These are phyloP conservation scores for Xanthoparmelia taractica DNA, from an alignment of 495 filamentous ascomycete species.

Conservation along the genomic window DNA sequence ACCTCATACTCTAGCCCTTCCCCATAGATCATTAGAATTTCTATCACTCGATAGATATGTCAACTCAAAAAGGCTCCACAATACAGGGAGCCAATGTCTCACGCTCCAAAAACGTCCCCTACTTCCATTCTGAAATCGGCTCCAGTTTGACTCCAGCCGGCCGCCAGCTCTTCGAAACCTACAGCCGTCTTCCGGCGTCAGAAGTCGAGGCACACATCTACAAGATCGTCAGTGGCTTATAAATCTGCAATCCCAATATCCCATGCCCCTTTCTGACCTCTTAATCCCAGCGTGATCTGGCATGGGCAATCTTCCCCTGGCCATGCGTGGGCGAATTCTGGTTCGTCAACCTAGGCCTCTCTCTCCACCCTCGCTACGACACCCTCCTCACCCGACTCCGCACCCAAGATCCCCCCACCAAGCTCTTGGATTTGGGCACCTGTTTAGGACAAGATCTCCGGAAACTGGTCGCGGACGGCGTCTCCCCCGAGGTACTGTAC, in stretches of 20 bases:
- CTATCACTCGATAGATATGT: too few species aligned
- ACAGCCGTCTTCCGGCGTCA: slow-evolving; percentile 18
- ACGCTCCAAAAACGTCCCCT: slow-evolving; percentile 10
- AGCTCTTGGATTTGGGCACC: slow-evolving; percentile 19
- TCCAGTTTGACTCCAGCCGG: slow-evolving; percentile 9
- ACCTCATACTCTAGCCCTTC: too few species aligned
- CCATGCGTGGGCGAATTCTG: slow-evolving; percentile 37
- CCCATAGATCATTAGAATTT: too few species aligned
- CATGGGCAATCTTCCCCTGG: slow-evolving; percentile 18
- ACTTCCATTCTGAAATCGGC: slow-evolving; percentile 5
- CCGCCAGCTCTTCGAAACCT: slow-evolving; percentile 18
- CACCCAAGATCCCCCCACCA: not conserved
- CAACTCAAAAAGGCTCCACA: too few species aligned
- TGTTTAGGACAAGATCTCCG: slow-evolving; percentile 23
- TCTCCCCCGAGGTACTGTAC: not conserved
- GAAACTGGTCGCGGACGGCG: slow-evolving; percentile 12
- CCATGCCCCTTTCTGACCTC: not conserved
- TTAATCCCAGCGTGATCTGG: slow-evolving; percentile 11
- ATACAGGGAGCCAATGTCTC: not conserved
- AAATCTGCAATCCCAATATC: too few species aligned
- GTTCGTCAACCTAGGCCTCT: slow-evolving; percentile 28
- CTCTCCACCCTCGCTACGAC: slow-evolving; percentile 10
- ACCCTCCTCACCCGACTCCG: slow-evolving; percentile 11
- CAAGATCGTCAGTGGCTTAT: slow-evolving; percentile 2
- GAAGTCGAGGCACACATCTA: slow-evolving; percentile 15